Base-by-base conservation (phyloP, 192 early-diverging fungal species). In the Coemansia biformis region DNA sequence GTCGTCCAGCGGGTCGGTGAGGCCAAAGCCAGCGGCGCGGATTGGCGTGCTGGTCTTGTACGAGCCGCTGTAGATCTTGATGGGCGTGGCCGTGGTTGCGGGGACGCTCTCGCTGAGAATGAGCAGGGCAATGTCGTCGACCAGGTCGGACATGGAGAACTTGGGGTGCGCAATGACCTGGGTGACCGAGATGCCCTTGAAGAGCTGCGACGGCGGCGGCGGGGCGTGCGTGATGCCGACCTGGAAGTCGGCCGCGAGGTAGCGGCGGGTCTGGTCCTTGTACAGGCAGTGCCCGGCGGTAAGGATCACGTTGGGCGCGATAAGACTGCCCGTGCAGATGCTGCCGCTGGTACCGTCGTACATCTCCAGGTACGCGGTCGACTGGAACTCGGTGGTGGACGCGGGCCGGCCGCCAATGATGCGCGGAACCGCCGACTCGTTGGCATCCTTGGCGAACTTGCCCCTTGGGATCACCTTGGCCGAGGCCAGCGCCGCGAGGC, bases 281-380 rank as follows among this genome's bases (percentile, higher is more conserved):
- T 46, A 63, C 4, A 44, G 49, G 31, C 76, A 78, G 43, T 78
- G 76, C 1, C 46, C 68, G 10, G 76, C 76, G 1, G 76, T 78
- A 46, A 78, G 48, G 10, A 78, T 57, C 18, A 63, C 60, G 23
- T 69, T 60, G 15, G 64, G 54, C n/a, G 68, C 54, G 15, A 78
- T 58, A 0, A 78, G 59, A n/a, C 54, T 62, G 21, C 64, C 61
- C 3, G 65, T 67, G 57, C 76, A 78, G 18, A 49, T 30, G 29
- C 35, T 32, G 12, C 45, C 50, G 28, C 47, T 49, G 15, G 40
- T 15, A 28, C 57, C 32, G 34, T 38, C 58, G 29, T 39, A 21
- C 5, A 51, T 39, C 23, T 51, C 55, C 14, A 76, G 41, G 18
- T 59, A 61, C 2, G 57, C 57, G 14, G 66, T 72, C 35, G 55